phyloP scores from a whole-genome alignment of 2,329 filamentous ascomycete genomes.

The Aspergillus piperis region DNA sequence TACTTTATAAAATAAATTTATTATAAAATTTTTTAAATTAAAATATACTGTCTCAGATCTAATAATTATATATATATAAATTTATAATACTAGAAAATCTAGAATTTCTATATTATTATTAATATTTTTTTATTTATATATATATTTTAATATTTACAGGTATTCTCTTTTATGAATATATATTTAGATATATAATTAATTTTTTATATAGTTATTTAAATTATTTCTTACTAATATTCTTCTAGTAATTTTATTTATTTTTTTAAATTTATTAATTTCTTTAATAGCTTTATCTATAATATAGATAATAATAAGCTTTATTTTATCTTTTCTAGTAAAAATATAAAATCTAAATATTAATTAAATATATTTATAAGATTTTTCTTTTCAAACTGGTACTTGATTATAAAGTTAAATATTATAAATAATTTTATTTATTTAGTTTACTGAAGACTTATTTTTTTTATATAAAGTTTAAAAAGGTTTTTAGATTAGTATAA shows the following conservation, averaged over 20 bases:
- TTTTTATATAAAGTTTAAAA: too few species aligned
- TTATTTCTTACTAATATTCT: fast-evolving
- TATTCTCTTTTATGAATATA: not conserved
- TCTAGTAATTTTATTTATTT: not conserved
- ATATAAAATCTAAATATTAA: not conserved
- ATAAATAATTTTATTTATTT: too few species aligned
- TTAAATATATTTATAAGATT: not conserved
- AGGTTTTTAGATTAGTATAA: too few species aligned
- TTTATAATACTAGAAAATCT: not conserved
- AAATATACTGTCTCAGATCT: not conserved
- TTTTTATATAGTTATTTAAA: too few species aligned
- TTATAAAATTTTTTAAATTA: not conserved
- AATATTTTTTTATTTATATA: not conserved
- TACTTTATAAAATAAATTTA: not conserved
- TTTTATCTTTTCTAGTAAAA: fast-evolving
- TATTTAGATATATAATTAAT: too few species aligned
- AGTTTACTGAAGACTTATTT: too few species aligned
- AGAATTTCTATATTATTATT: not conserved
- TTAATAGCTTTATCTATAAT: not conserved
- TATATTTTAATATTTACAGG: not conserved
- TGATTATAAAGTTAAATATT: not conserved
- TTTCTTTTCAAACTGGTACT: too few species aligned
- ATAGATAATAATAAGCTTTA: not conserved
- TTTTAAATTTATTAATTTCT: not conserved
- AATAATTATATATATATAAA: not conserved